Conservation (phyloP, 495 filamentous ascomycete species). For the Penicillium flavigenum region DNA sequence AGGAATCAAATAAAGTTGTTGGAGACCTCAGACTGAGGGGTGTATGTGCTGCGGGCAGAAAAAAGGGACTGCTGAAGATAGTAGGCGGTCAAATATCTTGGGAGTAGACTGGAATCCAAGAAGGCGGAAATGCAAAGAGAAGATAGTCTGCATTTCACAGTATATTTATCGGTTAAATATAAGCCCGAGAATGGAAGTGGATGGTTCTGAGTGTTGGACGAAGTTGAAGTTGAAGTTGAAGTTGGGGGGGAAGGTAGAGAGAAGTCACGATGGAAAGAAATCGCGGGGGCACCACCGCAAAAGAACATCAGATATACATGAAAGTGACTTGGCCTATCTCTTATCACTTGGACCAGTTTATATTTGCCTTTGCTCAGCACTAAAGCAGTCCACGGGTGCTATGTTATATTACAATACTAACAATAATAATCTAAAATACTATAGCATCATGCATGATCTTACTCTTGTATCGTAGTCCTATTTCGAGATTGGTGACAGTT, state of each 20-base stretch:
- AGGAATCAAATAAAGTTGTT: conserved; percentile 3
- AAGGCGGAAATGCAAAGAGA: not conserved
- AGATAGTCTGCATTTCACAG: not conserved
- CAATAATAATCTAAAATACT: no score
- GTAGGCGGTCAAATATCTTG: conserved; percentile 2
- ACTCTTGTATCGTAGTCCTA: no score
- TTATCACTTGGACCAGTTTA: no score
- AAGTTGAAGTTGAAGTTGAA: not conserved
- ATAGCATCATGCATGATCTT: no score
- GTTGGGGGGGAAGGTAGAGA: not conserved
- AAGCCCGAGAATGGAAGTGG: no score
- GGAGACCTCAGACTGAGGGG: conserved; percentile 8
- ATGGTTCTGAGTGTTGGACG: not conserved
- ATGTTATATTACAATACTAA: no score
- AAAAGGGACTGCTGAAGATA: not conserved
- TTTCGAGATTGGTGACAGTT: not conserved
- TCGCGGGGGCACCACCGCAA: not conserved
- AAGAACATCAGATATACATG: not conserved
- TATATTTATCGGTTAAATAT: not conserved
- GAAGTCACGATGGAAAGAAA: not conserved
- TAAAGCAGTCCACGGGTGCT: no score
- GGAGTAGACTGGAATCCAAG: not conserved
- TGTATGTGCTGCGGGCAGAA: conserved; percentile 9
- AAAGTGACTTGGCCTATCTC: not conserved
- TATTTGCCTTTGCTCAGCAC: no score